Evolutionary conservation across 2,329 filamentous ascomycete species (phyloP), one percentile per base, ranked within the genome.

Genomic region (Botrytis byssoidea): DNA sequence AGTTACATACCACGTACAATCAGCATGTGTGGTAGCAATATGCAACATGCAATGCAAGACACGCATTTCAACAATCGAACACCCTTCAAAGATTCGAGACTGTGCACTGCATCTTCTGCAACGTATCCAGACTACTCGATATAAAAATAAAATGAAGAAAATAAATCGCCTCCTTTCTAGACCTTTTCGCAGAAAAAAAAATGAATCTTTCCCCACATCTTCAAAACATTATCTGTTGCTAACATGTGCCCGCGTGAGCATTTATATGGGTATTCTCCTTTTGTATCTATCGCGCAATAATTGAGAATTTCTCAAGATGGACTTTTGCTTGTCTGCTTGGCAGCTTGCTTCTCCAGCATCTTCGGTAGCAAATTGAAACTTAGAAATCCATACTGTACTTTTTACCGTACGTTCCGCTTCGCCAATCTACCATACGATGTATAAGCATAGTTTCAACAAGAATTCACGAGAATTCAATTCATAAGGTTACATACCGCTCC

Each of bases 221-320:
- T 18, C 63, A n/a, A 46, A 46, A 46, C 44, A 46, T 35, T 46
- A 46, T n/a, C n/a, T 57, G 51, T 18, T 57, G 51, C 51, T 48
- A 65, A 48, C n/a, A 46, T 44, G 22, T 68, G 65, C 65, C 65
- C 65, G 65, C 65, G 46, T 68, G 65, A 68, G 51, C 61, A 68
- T 37, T 42, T 37, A 55, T 55, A 55, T 68, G 65, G 46, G 44
- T n/a, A 55, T 68, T 40, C 20, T 40, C 46, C 22, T 42, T 22
- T 60, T 22, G 18, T 5, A 20, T 35, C 29, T 35, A 60, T 35
- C 18, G 57, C 57, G 16, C 18, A 60, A 57, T 29, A 29, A 57
- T 29, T 57, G n/a, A 57, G n/a, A 57, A 29, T 29, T 57, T 57
- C n/a, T 18, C 16, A 18, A 57, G 51, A 18, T 57, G 51, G n/a